Evolutionary conservation across 2,329 filamentous ascomycete genomes (phyloP).

Genomic region (Helotiales sp.): DNA sequence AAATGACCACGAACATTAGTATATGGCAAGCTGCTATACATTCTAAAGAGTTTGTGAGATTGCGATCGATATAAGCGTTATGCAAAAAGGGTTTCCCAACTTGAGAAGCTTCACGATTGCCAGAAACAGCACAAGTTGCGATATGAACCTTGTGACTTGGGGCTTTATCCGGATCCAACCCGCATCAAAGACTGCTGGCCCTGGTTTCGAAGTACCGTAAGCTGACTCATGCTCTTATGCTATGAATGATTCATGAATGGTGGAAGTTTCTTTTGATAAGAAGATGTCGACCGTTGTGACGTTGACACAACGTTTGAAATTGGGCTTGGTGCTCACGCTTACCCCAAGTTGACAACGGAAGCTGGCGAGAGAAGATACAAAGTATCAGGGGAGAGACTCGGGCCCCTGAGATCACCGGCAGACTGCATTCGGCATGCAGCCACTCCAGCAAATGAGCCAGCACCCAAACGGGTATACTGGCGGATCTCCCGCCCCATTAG

Average conservation of each 20-base stretch:
- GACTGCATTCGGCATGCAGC: neutral
- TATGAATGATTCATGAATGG: neutral
- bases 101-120: neutral
- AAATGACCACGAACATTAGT: neutral
- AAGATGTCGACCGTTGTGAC: neutral
- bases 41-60: neutral
- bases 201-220: neutral
- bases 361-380: neutral
- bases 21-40: neutral
- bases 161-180: neutral
- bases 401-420: neutral
- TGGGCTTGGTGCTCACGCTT: neutral
- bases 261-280: neutral
- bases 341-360: neutral
- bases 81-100: neutral
- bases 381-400: neutral
- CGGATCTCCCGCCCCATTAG: constrained; percentile 14
- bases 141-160: neutral
- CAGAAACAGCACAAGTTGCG: neutral
- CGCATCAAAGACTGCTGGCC: neutral
- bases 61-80: neutral
- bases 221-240: neutral
- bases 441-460: constrained; percentile 1
- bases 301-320: neutral
- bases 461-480: neutral